These are phyloP conservation scores for Sporopachydermia quercuum DNA, from an alignment of 805 yeast genomes.

Conservation along the genomic window DNA sequence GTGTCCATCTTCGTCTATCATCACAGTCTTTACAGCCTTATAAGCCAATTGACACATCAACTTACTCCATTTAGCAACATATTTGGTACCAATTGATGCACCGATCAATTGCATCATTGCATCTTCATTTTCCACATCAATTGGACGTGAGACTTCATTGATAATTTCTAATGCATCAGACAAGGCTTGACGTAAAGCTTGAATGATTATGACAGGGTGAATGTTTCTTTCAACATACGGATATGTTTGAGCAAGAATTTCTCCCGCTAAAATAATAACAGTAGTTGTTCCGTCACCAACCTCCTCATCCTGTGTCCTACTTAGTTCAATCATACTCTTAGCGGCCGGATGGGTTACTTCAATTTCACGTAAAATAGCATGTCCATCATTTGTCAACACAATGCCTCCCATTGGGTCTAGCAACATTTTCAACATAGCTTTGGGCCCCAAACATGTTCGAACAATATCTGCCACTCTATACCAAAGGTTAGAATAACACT, in stretches of 20 bases:
- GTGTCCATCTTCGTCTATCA: conserved; percentile 38
- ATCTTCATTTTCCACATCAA: conserved; percentile 68
- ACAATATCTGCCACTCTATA: conserved; percentile 77
- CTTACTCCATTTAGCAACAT: conserved; percentile 78
- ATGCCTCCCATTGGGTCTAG: conserved; percentile 91
- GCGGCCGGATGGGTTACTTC: conserved; percentile 97
- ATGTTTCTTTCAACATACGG: conserved; percentile 87
- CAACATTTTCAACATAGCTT: conserved; percentile 96
- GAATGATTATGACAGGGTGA: conserved; percentile 93
- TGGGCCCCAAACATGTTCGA: conserved; percentile 96
- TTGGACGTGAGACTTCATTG: conserved; percentile 67
- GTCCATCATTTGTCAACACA: conserved; percentile 95
- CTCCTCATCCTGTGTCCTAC: conserved; percentile 96
- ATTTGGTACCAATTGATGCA: conserved; percentile 93
- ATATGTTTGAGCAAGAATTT: conserved; percentile 85
- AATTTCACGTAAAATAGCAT: conserved; percentile 92
- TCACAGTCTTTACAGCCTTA: conserved; percentile 75
- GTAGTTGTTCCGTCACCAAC: conserved; percentile 98
- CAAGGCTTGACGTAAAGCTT: conserved; percentile 83
- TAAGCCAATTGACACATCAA: conserved; percentile 84
- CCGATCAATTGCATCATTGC: conserved; percentile 79
- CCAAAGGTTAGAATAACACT: neutral
- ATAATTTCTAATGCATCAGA: conserved; percentile 83
- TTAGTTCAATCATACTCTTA: conserved; percentile 91
- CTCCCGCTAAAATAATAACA: conserved; percentile 94